Base-by-base conservation (phyloP, 2,329 filamentous ascomycete species). In the Talaromyces albobiverticillius region DNA sequence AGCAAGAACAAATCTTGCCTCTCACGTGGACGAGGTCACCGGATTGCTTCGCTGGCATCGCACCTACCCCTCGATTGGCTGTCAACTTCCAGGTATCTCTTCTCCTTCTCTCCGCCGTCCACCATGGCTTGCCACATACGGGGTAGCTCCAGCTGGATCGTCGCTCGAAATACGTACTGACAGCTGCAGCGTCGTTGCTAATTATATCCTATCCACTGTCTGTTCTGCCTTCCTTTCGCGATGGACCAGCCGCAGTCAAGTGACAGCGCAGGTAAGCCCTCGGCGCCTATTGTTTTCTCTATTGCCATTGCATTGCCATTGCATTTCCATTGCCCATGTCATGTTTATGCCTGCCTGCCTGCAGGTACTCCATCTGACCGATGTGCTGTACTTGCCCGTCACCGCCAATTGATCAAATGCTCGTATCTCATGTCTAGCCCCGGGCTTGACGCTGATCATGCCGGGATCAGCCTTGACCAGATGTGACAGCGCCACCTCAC, bases 1-100 rank as follows among this genome's bases (percentile, higher is more conserved):
- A 29, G 5, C 26, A 5, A 10, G 26, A 22, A 13, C 9, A 40
- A 38, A 16, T 3, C n/a, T 38, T 10, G 10, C 41, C 13, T 16
- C 42, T 45, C 42, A 45, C 42, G 42, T 45, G 42, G 41, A 9
- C 20, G 46, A 29, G 53, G 43, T 51, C 47, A 55, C 41, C 36
- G 11, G 47, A 53, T 53, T 53, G 54, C 54, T 56, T 34, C 23
- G 54, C 48, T 56, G 54, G 54, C 54, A 56, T 49, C 38, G 43
- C 53, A 23, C 32, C 53, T n/a, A n/a, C n/a, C n/a, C n/a, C n/a
- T n/a, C n/a, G n/a, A n/a, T n/a, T n/a, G n/a, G n/a, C n/a, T n/a
- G n/a, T n/a, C n/a, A n/a, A n/a, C n/a, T n/a, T n/a, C n/a, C n/a
- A n/a, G n/a, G n/a, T n/a, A n/a, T n/a, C n/a, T n/a, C n/a, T n/a